Evolutionary conservation across 345 rosid genomes (phyloP), one percentile per base, ranked within the genome.

Genomic region (Gossypium longicalyx): DNA sequence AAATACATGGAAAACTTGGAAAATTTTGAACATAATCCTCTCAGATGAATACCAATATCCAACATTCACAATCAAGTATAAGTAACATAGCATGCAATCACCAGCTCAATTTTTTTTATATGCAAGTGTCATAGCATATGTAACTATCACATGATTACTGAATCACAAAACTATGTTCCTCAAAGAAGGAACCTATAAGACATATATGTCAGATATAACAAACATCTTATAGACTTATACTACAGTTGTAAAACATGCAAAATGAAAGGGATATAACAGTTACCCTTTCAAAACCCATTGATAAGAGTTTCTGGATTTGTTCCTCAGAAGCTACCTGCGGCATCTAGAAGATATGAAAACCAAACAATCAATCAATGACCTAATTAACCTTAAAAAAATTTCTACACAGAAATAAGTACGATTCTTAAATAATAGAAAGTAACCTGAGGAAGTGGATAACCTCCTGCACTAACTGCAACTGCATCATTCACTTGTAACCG

Each of bases 261-360:
- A 59, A 58, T 56, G 48, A 53, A n/a, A 41, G 34, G 16, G 45
- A 2, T 49, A 15, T 22, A 45, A 41, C 29, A 7, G 38, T 74
- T 85, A 93, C 98, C 98, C 87, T 85, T 45, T 93, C 99, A 49
- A 95, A 95, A 54, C 99, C 97, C 98, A 95, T 95, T 43, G 97
- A 84, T 12, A 90, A 88, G 25, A 95, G 97, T 77, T 90, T 88
- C 77, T 90, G 91, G 76, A 91, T 86, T 77, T 91, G 92, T 61
- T 84, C 92, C 29, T 89, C 96, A 1, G 93, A 83, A 70, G 85
- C 81, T 78, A 74, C 85, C 95, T 88, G 77, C 11, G 47, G 85
- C 70, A 72, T 22, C 64, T 68, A 68, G 41, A 27, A 63, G 51
- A 72, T 34, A 76, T 38, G 23, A 66, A 56, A 73, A 77, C 22